phyloP scores from a whole-genome alignment of 192 early-diverging fungal species.

The Coemansia sp. region DNA sequence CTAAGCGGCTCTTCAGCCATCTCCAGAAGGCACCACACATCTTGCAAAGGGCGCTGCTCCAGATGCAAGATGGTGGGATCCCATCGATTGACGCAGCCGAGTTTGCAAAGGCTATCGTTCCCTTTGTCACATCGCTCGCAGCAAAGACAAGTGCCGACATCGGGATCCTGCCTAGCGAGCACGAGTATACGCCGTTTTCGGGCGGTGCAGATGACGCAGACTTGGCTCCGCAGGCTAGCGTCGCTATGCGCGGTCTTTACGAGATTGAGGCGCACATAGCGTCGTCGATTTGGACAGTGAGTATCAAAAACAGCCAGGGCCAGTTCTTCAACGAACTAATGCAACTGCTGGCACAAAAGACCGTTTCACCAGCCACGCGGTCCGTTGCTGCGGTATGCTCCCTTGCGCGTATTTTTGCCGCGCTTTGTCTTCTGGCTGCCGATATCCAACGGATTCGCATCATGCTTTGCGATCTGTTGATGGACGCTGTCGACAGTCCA shows the following conservation, averaged over 20 bases:
- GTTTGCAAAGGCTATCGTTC: slow-evolving; percentile 3
- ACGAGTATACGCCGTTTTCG: neutral
- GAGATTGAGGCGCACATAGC: slow-evolving; percentile 21
- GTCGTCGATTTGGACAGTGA: slow-evolving; percentile 31
- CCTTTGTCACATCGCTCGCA: slow-evolving; percentile 2
- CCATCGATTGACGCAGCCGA: slow-evolving; percentile 9
- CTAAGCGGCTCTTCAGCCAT: slow-evolving; percentile 18
- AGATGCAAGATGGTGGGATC: slow-evolving; percentile 12
- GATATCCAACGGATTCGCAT: slow-evolving; percentile 45
- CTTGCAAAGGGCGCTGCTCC: slow-evolving; percentile 12
- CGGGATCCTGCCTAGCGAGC: neutral
- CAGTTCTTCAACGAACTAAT: slow-evolving; percentile 28
- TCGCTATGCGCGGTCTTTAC: slow-evolving; percentile 18
- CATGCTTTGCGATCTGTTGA: slow-evolving; percentile 47
- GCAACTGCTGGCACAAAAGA: slow-evolving; percentile 27
- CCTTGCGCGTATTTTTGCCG: slow-evolving; percentile 41
- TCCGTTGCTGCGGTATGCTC: slow-evolving; percentile 31
- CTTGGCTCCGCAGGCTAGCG: neutral
- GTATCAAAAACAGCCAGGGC: slow-evolving; percentile 28
- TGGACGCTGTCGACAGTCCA: slow-evolving; percentile 49
- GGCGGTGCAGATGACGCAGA: too few relatives aligned
- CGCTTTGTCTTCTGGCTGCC: slow-evolving; percentile 29
- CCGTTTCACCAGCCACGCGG: slow-evolving; percentile 16
- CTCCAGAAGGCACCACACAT: slow-evolving; percentile 17
- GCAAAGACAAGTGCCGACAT: neutral